Conservation (phyloP, 1,284 basidiomycete genomes). For the Microbotryum lychnidis-dioicae region DNA sequence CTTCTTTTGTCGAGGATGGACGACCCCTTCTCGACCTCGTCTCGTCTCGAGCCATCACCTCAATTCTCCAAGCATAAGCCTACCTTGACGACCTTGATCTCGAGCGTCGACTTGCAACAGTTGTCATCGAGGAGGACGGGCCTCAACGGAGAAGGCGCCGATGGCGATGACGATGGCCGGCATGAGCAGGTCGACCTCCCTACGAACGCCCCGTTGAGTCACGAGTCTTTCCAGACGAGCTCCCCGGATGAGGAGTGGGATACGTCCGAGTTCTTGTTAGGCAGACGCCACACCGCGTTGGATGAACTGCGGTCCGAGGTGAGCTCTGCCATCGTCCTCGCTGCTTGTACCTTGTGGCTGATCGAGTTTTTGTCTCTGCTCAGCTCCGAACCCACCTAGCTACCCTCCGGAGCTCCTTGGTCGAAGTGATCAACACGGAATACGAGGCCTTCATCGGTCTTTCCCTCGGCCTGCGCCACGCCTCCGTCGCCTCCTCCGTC, state of each 20-base stretch:
- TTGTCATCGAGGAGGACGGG: too few relatives aligned
- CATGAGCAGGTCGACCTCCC: slow-evolving; percentile 17
- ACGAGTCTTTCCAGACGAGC: slow-evolving; percentile 3
- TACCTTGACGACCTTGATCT: slow-evolving; percentile 16
- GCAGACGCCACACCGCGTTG: slow-evolving; percentile 20
- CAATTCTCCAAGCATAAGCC: background rate
- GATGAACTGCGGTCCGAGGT: slow-evolving; percentile 29
- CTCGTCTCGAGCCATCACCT: background rate
- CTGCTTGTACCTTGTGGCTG: background rate
- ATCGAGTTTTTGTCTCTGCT: background rate
- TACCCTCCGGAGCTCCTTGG: slow-evolving; percentile 78
- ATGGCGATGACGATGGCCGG: background rate
- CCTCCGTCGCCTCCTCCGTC: slow-evolving; percentile 20
- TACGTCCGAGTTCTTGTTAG: slow-evolving; percentile 23
- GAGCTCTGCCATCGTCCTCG: background rate
- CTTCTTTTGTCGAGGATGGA: background rate
- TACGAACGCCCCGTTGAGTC: slow-evolving; percentile 8
- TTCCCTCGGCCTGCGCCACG: slow-evolving; percentile 30
- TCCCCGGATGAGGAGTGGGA: slow-evolving; percentile 9
- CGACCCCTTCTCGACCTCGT: background rate
- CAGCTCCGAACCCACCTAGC: slow-evolving; percentile 76
- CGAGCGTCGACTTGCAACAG: slow-evolving; percentile 7
- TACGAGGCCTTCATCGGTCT: slow-evolving; percentile 96
- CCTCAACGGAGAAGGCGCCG: background rate
- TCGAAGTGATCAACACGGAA: slow-evolving; percentile 91